phyloP scores from a whole-genome alignment of 2,329 filamentous ascomycete species.

The Didymella keratinophila region DNA sequence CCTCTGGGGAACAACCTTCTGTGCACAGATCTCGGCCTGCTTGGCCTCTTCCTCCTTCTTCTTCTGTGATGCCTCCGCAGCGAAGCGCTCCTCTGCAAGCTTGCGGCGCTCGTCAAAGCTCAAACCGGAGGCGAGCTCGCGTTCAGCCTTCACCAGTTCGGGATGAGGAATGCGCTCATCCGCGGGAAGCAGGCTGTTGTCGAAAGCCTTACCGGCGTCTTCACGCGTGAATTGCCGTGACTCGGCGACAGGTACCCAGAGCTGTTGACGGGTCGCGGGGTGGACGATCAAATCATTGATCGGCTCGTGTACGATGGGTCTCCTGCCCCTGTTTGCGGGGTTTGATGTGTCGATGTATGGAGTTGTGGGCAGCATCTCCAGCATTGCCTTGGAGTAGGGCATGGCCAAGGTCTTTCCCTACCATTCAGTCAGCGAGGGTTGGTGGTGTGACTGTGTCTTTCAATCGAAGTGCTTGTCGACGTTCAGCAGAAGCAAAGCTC shows the following conservation, averaged over 20 bases:
- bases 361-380: constrained; percentile 79
- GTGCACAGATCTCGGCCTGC: constrained; percentile 54
- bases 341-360: constrained; percentile 50
- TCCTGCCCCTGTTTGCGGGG: constrained; percentile 42
- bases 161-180: constrained; percentile 71
- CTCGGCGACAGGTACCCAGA: constrained; percentile 70
- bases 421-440: constrained; percentile 27
- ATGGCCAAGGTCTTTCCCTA: constrained; percentile 79
- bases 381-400: constrained; percentile 78
- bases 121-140: constrained; percentile 44
- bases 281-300: constrained; percentile 71
- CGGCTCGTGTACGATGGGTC: constrained; percentile 61
- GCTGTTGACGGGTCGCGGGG: constrained; percentile 60
- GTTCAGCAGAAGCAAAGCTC: constrained; percentile 76
- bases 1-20: constrained; percentile 56
- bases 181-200: constrained; percentile 65
- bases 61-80: constrained; percentile 46
- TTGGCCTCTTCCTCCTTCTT: constrained; percentile 53
- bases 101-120: constrained; percentile 45
- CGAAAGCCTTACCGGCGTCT: constrained; percentile 70
- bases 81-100: constrained; percentile 42
- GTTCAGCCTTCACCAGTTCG: constrained; percentile 60
- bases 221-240: constrained; percentile 70
- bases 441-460: not conserved
- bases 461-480: constrained; percentile 18